A percentile compares a stretch with the other conserved stretches of the same genome.
These are phyloP conservation scores for Fraxinus sp. DNA, from an alignment of 305 asterid species.

Conservation along the genomic window DNA sequence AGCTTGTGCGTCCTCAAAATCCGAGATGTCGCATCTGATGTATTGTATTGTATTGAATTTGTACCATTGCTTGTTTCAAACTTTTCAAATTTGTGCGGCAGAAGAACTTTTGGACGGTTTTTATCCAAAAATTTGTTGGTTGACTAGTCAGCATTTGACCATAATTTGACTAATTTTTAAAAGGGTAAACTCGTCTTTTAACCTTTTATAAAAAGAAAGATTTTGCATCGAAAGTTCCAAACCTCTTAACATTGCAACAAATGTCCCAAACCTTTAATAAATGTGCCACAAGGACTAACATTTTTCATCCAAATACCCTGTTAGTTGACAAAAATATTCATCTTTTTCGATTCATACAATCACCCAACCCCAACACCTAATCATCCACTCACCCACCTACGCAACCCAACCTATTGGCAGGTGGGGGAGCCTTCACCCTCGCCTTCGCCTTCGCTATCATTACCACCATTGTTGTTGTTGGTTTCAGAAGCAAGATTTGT, in stretches of 20 bases:
- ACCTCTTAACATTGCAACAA: background rate
- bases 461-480: no score
- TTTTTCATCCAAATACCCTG: background rate
- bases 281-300: background rate
- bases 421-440: background rate
- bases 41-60: background rate
- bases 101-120: background rate
- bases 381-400: background rate
- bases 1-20: slow-evolving; percentile 1
- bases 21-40: slow-evolving; percentile 1
- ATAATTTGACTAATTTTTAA: background rate
- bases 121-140: background rate
- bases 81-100: background rate
- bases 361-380: background rate
- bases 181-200: background rate
- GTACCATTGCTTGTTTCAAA: background rate
- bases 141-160: background rate
- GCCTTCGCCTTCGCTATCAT: background rate
- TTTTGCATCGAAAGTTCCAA: no score
- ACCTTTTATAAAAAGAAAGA: background rate
- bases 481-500: no score
- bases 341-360: background rate
- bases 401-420: background rate
- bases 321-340: background rate
- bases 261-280: background rate